These are phyloP conservation scores for Ascodesmis nigricans DNA, from an alignment of 495 filamentous ascomycete genomes.

Conservation along the genomic window DNA sequence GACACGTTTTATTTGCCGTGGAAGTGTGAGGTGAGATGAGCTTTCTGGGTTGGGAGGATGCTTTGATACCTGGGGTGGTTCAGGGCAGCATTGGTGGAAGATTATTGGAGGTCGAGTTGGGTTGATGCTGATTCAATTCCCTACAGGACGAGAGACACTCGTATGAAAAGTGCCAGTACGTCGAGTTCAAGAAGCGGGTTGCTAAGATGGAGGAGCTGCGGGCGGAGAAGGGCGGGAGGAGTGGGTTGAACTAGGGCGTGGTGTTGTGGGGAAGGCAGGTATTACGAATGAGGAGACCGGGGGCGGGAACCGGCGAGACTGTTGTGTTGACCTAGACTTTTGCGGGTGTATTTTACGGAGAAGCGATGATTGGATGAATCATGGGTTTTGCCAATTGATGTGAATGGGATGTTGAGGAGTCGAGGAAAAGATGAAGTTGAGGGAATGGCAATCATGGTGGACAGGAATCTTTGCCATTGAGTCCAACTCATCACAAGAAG, in stretches of 20 bases:
- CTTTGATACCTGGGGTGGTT: neutral
- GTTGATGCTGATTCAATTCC: neutral
- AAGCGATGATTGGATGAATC: too few species aligned
- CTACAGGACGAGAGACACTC: conserved; percentile 71
- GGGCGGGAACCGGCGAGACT: too few species aligned
- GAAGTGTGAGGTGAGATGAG: conserved; percentile 90
- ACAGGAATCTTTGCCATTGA: too few species aligned
- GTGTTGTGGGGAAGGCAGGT: neutral
- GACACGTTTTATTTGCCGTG: conserved; percentile 87
- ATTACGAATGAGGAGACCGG: too few species aligned
- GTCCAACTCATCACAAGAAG: too few species aligned
- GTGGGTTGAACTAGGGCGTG: conserved; percentile 14
- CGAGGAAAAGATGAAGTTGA: too few species aligned
- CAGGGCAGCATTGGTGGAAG: neutral
- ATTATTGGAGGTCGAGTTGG: neutral
- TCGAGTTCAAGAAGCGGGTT: conserved; percentile 93
- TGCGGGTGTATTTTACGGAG: too few species aligned
- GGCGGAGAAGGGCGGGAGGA: conserved; percentile 56
- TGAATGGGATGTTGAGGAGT: too few species aligned
- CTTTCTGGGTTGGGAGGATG: neutral
- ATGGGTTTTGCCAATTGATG: too few species aligned
- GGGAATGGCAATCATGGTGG: too few species aligned
- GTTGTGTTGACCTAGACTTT: too few species aligned
- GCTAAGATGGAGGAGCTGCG: conserved; percentile 95
- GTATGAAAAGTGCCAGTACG: conserved; percentile 98